phyloP scores from a whole-genome alignment of 495 filamentous ascomycete genomes.

The Entonaema liquescens region DNA sequence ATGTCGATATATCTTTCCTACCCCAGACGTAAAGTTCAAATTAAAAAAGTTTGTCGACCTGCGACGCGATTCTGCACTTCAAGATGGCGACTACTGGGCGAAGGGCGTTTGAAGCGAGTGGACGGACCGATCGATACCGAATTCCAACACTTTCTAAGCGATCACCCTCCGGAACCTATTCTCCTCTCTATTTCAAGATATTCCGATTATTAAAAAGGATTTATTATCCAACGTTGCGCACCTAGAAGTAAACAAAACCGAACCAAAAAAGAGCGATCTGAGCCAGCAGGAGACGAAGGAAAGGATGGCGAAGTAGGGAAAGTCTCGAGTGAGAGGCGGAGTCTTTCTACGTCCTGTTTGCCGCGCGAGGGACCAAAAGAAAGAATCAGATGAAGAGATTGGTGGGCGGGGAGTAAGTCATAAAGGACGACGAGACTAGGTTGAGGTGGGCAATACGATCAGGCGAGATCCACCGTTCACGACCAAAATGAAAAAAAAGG shows the following conservation, averaged over 20 bases:
- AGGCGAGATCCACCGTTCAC: constrained; percentile 34
- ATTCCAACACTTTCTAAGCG: constrained; percentile 26
- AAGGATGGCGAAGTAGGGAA: constrained; percentile 54
- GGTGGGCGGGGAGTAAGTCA: constrained; percentile 55
- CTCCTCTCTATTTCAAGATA: neutral
- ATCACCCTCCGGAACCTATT: constrained; percentile 13
- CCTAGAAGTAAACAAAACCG: constrained; percentile 47
- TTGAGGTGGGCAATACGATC: constrained; percentile 36
- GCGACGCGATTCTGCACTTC: constrained; percentile 53
- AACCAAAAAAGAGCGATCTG: constrained; percentile 63
- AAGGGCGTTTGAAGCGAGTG: constrained; percentile 37
- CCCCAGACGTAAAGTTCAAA: constrained; percentile 38
- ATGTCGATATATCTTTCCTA: constrained; percentile 39
- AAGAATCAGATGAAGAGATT: constrained; percentile 35
- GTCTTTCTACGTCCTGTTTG: constrained; percentile 48
- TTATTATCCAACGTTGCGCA: constrained; percentile 31
- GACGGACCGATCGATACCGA: constrained; percentile 26
- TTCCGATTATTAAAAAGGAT: constrained; percentile 35
- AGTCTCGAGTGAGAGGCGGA: constrained; percentile 44
- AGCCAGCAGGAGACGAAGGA: constrained; percentile 64
- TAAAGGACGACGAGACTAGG: constrained; percentile 48
- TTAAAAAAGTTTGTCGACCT: constrained; percentile 58
- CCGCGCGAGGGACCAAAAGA: constrained; percentile 46
- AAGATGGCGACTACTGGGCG: constrained; percentile 23
- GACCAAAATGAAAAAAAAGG: constrained; percentile 10